Evolutionary conservation across 768 basidiomycete species (phyloP).

Genomic region (Tulasnella sp.): DNA sequence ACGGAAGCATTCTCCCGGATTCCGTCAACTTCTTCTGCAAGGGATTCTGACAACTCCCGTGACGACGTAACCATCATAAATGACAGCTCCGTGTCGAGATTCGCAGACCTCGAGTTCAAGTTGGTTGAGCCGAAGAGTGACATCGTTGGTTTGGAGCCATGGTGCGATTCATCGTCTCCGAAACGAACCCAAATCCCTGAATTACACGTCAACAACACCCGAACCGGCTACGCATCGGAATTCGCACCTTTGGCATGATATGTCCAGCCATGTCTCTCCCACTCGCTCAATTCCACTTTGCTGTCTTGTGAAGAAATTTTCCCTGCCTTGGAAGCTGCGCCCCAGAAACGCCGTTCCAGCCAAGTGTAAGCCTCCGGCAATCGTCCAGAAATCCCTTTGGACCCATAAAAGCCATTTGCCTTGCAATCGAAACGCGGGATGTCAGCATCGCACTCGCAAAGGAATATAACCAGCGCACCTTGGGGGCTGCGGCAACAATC

Average conservation of each 20-base stretch:
- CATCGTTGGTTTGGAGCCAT: slow-evolving; percentile 47
- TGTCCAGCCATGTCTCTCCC: slow-evolving; percentile 88
- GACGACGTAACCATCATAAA: slow-evolving; percentile 76
- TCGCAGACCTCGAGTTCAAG: slow-evolving; percentile 83
- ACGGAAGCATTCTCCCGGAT: slow-evolving; percentile 34
- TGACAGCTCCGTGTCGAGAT: slow-evolving; percentile 88
- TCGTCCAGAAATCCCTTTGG: slow-evolving; percentile 80
- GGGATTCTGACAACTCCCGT: slow-evolving; percentile 34
- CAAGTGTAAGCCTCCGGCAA: slow-evolving; percentile 95
- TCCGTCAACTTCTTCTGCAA: slow-evolving; percentile 36
- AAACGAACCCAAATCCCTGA: slow-evolving; percentile 25
- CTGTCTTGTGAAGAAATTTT: not conserved
- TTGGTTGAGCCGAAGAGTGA: slow-evolving; percentile 95
- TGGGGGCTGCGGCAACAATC: slow-evolving; percentile 82
- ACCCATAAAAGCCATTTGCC: slow-evolving; percentile 96
- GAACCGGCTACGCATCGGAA: not conserved
- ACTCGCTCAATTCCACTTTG: slow-evolving; percentile 75
- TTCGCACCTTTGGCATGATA: slow-evolving; percentile 92
- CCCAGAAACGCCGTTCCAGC: slow-evolving; percentile 73
- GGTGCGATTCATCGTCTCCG: slow-evolving; percentile 18
- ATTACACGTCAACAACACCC: not conserved
- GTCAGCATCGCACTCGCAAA: slow-evolving; percentile 14
- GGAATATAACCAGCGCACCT: slow-evolving; percentile 46
- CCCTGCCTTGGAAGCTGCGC: not conserved
- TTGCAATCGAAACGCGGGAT: slow-evolving; percentile 35